Evolutionary conservation across 2,329 filamentous ascomycete genomes (phyloP).

Genomic region (Hypocrella siamensis): DNA sequence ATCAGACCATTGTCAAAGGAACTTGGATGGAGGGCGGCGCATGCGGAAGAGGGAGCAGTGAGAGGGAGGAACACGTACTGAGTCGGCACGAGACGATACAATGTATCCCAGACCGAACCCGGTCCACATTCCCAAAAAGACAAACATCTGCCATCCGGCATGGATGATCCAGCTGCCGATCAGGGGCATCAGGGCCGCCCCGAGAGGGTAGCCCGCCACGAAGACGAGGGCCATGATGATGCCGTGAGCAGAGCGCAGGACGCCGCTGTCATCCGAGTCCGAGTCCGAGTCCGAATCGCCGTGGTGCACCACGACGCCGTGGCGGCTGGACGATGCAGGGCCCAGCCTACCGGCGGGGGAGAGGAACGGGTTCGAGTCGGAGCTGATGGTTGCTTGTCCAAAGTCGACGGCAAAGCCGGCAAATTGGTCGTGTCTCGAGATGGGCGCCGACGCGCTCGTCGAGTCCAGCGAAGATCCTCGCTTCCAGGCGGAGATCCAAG

Average conservation of each 20-base stretch:
- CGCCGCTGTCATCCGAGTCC: conserved; percentile 8
- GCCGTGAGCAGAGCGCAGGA: conserved; percentile 31
- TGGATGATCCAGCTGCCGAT: conserved; percentile 43
- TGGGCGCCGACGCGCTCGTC: conserved; percentile 19
- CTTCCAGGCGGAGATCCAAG: conserved; percentile 41
- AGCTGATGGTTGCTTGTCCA: conserved; percentile 24
- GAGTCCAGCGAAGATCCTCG: conserved; percentile 28
- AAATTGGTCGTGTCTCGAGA: conserved; percentile 30
- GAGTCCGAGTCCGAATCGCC: background rate
- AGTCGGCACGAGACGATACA: conserved; percentile 21
- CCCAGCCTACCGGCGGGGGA: conserved; percentile 2
- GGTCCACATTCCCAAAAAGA: conserved; percentile 41
- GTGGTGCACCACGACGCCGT: background rate
- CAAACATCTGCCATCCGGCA: conserved; percentile 35
- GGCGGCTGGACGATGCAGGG: background rate
- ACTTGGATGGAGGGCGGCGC: background rate
- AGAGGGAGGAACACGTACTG: conserved; percentile 20
- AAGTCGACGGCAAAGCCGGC: conserved; percentile 32
- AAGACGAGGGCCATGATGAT: conserved; percentile 46
- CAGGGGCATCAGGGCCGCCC: conserved; percentile 43
- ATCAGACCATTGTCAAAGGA: conserved; percentile 7
- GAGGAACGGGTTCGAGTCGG: conserved; percentile 38
- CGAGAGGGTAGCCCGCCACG: conserved; percentile 42
- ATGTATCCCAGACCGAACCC: conserved; percentile 43
- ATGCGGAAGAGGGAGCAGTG: background rate